Conservation (phyloP, 306 rosid species). For the Psophocarpus tetragonolobus region DNA sequence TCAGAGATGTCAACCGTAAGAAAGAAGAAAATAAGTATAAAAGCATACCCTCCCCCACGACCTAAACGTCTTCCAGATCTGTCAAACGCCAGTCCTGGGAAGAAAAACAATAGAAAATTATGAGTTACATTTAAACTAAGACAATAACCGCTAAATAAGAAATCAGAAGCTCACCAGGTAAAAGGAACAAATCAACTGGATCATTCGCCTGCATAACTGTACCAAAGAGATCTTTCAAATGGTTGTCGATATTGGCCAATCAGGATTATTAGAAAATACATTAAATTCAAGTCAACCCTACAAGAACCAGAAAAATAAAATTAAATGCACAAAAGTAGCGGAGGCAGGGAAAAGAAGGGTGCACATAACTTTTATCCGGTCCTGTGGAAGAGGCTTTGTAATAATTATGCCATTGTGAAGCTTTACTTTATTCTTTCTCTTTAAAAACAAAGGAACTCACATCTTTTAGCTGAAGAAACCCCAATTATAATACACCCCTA, state of each 20-base stretch:
- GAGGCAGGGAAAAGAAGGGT: slow-evolving; percentile 11
- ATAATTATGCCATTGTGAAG: slow-evolving; percentile 6
- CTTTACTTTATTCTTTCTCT: slow-evolving; percentile 5
- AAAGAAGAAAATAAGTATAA: slow-evolving; percentile 25
- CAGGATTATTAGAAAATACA: slow-evolving; percentile 37
- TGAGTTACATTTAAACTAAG: slow-evolving; percentile 19
- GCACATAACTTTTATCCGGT: background rate
- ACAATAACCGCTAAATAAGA: slow-evolving; percentile 21
- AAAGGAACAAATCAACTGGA: slow-evolving; percentile 84
- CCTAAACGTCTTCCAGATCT: slow-evolving; percentile 92
- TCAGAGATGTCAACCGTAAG: slow-evolving; percentile 3
- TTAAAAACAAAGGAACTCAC: background rate
- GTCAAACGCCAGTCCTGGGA: slow-evolving; percentile 89
- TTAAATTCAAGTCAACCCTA: slow-evolving; percentile 35
- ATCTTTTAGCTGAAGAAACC: slow-evolving; percentile 9
- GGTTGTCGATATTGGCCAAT: slow-evolving; percentile 34
- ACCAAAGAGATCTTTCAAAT: slow-evolving; percentile 49
- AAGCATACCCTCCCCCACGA: slow-evolving; percentile 96
- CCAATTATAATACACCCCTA: background rate
- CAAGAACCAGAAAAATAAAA: slow-evolving; percentile 34
- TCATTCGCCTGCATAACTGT: slow-evolving; percentile 93
- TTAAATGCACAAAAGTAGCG: slow-evolving; percentile 35
- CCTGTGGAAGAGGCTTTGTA: slow-evolving; percentile 1
- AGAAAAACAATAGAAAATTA: slow-evolving; percentile 26
- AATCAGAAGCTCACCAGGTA: slow-evolving; percentile 66